phyloP scores from a whole-genome alignment of 169 alveolate genomes.

The Plasmodium inui region DNA sequence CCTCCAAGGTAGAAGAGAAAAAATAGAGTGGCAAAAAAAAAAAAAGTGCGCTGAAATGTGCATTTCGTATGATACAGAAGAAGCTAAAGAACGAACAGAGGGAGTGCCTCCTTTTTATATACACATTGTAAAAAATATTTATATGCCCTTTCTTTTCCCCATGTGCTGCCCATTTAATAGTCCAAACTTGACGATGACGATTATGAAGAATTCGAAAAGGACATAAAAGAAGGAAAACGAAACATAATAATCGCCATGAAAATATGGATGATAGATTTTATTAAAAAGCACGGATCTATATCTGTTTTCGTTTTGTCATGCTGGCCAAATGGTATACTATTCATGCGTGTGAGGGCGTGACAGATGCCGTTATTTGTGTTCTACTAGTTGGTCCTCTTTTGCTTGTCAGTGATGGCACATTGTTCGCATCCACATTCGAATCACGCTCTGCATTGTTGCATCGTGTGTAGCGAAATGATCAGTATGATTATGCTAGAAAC shows the following conservation, averaged over 20 bases:
- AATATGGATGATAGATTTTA: slow-evolving; percentile 82
- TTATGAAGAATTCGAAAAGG: slow-evolving; percentile 72
- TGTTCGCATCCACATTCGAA: neutral
- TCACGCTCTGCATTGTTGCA: neutral
- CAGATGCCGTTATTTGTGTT: neutral
- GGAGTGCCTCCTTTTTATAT: neutral
- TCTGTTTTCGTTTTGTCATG: slow-evolving; percentile 90
- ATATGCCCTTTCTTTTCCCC: neutral
- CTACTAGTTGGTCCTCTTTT: neutral
- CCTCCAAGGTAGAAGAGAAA: slow-evolving; percentile 80
- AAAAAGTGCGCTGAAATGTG: neutral
- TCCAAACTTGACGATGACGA: slow-evolving; percentile 61
- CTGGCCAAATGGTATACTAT: slow-evolving; percentile 88
- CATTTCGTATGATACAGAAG: neutral
- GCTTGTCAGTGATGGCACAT: neutral
- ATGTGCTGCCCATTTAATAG: slow-evolving; percentile 15
- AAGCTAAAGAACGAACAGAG: neutral
- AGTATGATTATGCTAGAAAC: neutral
- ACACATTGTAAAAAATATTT: neutral
- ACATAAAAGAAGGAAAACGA: slow-evolving; percentile 60
- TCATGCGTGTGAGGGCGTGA: neutral
- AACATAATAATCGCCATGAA: slow-evolving; percentile 82
- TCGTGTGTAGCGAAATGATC: neutral
- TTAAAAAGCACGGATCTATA: slow-evolving; percentile 90
- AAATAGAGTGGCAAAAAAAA: neutral